Conservation (phyloP, 495 filamentous ascomycete species). For the Lepidopterella palustris region DNA sequence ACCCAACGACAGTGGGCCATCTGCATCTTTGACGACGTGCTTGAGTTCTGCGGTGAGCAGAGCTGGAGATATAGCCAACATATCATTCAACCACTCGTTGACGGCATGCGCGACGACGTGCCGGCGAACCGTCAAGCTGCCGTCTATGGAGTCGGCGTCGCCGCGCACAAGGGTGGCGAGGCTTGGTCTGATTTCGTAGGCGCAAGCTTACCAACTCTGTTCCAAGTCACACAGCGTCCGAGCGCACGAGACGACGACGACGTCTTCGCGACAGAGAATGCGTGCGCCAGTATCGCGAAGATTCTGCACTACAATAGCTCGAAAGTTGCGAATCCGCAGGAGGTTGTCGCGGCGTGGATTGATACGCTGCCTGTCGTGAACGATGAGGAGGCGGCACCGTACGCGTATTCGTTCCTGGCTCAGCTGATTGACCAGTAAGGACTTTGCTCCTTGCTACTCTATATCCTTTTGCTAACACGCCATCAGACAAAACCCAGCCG, state of each 20-base stretch:
- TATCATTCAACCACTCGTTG: constrained; percentile 77
- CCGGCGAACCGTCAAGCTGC: constrained; percentile 95
- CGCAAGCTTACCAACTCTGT: constrained; percentile 70
- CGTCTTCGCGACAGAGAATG: constrained; percentile 96
- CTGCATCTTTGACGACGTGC: constrained; percentile 96
- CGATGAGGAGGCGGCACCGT: constrained; percentile 96
- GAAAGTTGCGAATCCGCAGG: constrained; percentile 65
- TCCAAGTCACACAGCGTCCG: constrained; percentile 71
- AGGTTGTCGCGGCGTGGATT: constrained; percentile 74
- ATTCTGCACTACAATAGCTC: constrained; percentile 79
- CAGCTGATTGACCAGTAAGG: constrained; percentile 92
- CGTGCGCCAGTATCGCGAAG: constrained; percentile 94
- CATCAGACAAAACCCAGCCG: constrained; percentile 76
- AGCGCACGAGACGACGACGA: constrained; percentile 86
- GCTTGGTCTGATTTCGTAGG: constrained; percentile 79
- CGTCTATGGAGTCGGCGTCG: constrained; percentile 91
- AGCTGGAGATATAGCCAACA: constrained; percentile 74
- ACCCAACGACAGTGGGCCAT: constrained; percentile 97
- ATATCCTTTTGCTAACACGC: constrained; percentile 3
- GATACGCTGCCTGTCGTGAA: constrained; percentile 84
- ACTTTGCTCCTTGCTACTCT: constrained; percentile 8
- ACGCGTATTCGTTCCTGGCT: constrained; percentile 86
- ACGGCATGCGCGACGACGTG: constrained; percentile 75
- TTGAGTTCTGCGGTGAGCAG: constrained; percentile 88
- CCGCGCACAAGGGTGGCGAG: constrained; percentile 83